Percentiles rank a stretch among this genome's conserved stretches.
Conservation (phyloP, 2,329 filamentous ascomycete species). For the Aspergillus aculeatinus region DNA sequence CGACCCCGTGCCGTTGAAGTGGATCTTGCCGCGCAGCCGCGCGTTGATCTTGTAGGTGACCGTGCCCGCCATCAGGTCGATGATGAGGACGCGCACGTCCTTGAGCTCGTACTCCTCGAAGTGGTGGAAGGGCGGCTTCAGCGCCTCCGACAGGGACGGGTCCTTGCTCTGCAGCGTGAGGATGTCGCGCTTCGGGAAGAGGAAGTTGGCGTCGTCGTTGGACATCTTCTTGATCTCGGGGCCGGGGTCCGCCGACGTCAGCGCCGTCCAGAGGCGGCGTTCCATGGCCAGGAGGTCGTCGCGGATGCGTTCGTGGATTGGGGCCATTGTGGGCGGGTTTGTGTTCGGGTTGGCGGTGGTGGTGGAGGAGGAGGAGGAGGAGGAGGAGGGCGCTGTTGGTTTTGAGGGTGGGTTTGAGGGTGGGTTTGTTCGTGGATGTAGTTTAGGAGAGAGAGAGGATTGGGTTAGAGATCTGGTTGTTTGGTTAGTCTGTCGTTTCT, state of each 20-base stretch:
- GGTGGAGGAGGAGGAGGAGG: too few relatives aligned
- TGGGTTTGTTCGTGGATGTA: too few relatives aligned
- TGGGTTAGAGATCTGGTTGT: too few relatives aligned
- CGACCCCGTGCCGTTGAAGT: conserved; percentile 31
- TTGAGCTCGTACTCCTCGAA: conserved; percentile 29
- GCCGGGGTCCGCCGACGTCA: conserved; percentile 38
- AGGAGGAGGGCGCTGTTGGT: neutral
- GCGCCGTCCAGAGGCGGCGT: conserved; percentile 38
- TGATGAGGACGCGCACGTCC: conserved; percentile 28
- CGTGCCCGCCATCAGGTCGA: conserved; percentile 38
- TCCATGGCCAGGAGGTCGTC: conserved; percentile 37
- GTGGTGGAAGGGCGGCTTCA: conserved; percentile 36
- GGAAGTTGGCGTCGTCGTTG: conserved; percentile 31
- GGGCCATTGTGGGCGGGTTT: conserved; percentile 27
- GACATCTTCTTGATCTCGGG: conserved; percentile 35
- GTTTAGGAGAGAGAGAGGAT: too few relatives aligned
- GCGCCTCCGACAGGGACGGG: conserved; percentile 21
- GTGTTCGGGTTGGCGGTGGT: neutral
- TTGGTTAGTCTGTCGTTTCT: too few relatives aligned
- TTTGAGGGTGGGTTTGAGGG: too few relatives aligned
- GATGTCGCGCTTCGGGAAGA: conserved; percentile 35
- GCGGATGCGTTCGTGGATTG: conserved; percentile 40
- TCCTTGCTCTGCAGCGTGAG: conserved; percentile 32
- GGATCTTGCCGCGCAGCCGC: conserved; percentile 21
- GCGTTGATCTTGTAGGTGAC: conserved; percentile 37